A percentile compares a stretch with the other conserved stretches of the same genome.
phyloP scores from a whole-genome alignment of 176 grass and related monocot species.

The Microstegium vimineum region DNA sequence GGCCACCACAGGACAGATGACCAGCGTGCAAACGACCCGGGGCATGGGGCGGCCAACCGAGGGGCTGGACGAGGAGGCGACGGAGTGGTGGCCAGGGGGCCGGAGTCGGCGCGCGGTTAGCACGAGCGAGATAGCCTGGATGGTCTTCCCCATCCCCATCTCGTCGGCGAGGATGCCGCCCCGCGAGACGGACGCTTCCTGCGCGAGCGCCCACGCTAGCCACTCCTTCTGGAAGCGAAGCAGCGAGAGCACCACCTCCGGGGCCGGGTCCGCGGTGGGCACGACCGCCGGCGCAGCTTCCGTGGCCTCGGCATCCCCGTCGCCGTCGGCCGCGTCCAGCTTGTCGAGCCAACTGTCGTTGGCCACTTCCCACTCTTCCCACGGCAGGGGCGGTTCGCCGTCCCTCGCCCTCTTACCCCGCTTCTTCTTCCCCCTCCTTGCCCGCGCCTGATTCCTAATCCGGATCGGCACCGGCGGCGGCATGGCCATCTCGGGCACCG shows the following conservation, averaged over 20 bases:
- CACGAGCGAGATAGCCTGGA: conserved; percentile 94
- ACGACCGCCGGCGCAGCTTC: neutral
- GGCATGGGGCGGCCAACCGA: neutral
- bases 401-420: conserved; percentile 20
- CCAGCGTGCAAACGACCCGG: conserved; percentile 54
- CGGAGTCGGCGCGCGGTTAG: conserved; percentile 39
- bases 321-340: neutral
- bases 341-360: conserved; percentile 57
- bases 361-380: conserved; percentile 60
- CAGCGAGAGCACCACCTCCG: conserved; percentile 57
- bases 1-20: conserved; percentile 78
- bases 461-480: neutral
- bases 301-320: neutral
- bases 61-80: neutral
- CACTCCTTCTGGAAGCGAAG: conserved; percentile 97
- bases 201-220: conserved; percentile 75
- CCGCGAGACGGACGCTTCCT: conserved; percentile 53
- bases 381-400: conserved; percentile 24
- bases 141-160: conserved; percentile 99
- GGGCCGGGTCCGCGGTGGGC: conserved; percentile 41
- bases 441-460: neutral
- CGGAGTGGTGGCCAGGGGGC: too few species aligned
- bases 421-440: too few species aligned
- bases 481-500: neutral
- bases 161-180: conserved; percentile 91